phyloP scores from a whole-genome alignment of 805 yeast genomes.

The Cyberlindnera suaveolens region DNA sequence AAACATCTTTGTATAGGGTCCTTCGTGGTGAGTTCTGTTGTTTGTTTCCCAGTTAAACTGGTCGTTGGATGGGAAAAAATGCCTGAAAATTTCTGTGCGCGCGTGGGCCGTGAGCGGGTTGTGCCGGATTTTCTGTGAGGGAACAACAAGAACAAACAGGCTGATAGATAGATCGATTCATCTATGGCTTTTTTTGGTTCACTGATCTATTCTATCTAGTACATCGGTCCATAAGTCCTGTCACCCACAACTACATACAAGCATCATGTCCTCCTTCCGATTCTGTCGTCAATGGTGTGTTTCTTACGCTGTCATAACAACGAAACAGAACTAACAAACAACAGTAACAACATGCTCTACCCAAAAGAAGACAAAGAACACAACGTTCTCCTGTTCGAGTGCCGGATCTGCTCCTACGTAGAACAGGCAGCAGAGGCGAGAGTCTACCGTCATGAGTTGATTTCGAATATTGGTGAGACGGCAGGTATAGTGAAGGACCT shows the following conservation, averaged over 20 bases:
- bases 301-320: background rate
- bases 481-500: constrained; percentile 97
- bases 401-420: constrained; percentile 91
- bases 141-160: too few relatives aligned
- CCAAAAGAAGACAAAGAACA: constrained; percentile 90
- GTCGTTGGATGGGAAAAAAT: too few relatives aligned
- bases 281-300: constrained; percentile 82
- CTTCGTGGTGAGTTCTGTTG: too few relatives aligned
- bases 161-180: too few relatives aligned
- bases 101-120: too few relatives aligned
- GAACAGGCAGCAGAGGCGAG: constrained; percentile 85
- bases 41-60: too few relatives aligned
- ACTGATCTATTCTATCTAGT: too few relatives aligned
- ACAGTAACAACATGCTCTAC: constrained; percentile 91
- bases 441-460: constrained; percentile 88
- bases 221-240: too few relatives aligned
- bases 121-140: too few relatives aligned
- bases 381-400: constrained; percentile 68
- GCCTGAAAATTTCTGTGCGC: too few relatives aligned
- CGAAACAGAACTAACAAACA: constrained; percentile 1
- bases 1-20: constrained; percentile 6
- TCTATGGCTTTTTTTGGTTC: too few relatives aligned
- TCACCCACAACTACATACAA: background rate
- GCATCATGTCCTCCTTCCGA: constrained; percentile 80
- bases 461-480: constrained; percentile 84